Percentiles rank a stretch among this genome's conserved stretches.
Evolutionary conservation across 257 asterid genomes (phyloP).

Genomic region (Salvia miltiorrhiza): DNA sequence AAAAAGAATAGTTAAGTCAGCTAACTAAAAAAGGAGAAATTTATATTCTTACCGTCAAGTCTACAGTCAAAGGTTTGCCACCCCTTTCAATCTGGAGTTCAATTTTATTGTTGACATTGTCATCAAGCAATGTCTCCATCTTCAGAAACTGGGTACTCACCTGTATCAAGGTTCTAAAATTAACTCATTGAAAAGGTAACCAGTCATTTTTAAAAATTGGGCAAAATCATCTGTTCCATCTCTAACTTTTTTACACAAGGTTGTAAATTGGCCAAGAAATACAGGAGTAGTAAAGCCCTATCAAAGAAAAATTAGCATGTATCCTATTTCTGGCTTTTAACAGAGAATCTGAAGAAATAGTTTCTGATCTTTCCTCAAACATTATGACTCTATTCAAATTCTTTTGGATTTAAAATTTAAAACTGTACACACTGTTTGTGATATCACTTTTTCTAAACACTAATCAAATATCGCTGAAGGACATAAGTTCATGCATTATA

Average conservation of each 20-base stretch:
- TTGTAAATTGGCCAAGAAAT: not conserved
- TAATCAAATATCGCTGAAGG: not conserved
- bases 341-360: not conserved
- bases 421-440: not conserved
- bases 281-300: not conserved
- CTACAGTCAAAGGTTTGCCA: conserved; percentile 74
- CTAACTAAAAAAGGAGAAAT: not conserved
- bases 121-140: conserved; percentile 92
- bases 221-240: not conserved
- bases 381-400: not conserved
- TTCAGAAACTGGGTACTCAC: conserved; percentile 88
- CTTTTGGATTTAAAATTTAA: conserved; percentile 9
- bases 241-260: conserved; percentile 7
- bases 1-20: not conserved
- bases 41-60: conserved; percentile 55
- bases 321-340: not conserved
- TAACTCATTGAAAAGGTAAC: conserved; percentile 2
- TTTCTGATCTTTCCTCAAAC: not conserved
- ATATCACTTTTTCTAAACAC: not conserved
- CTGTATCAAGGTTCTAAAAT: conserved; percentile 45
- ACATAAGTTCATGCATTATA: not conserved
- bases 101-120: conserved; percentile 62
- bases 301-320: not conserved
- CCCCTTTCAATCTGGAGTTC: conserved; percentile 98
- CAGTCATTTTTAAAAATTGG: not conserved